Conservation (phyloP, 169 alveolate genomes). For the Plasmodium ovale region DNA sequence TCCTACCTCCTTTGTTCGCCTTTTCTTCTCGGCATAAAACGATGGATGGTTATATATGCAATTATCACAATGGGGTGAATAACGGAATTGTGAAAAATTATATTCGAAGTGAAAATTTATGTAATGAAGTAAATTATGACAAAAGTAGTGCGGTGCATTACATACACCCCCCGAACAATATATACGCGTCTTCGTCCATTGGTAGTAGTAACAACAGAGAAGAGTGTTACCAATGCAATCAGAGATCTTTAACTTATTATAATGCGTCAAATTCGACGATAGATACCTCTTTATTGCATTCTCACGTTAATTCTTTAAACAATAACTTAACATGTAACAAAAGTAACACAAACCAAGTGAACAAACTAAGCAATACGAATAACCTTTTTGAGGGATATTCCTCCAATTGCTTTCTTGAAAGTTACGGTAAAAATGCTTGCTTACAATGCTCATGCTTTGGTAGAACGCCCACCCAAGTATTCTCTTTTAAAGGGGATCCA, state of each 20-base stretch:
- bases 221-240: background rate
- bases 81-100: background rate
- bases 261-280: too few species aligned
- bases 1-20: too few species aligned
- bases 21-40: too few species aligned
- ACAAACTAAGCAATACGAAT: slow-evolving; percentile 15
- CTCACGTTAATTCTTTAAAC: slow-evolving; percentile 11
- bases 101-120: slow-evolving; percentile 10
- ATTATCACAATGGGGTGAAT: background rate
- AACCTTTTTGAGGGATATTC: slow-evolving; percentile 4
- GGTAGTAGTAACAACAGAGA: background rate
- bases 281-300: too few species aligned
- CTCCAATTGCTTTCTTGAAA: slow-evolving; percentile 3
- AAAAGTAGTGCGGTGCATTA: background rate
- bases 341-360: slow-evolving; percentile 16
- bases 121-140: slow-evolving; percentile 18
- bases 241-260: background rate
- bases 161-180: background rate
- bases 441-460: slow-evolving; percentile 39
- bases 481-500: slow-evolving; percentile 4
- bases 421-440: slow-evolving; percentile 20
- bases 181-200: slow-evolving; percentile 1
- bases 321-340: slow-evolving; percentile 1
- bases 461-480: background rate
- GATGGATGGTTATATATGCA: slow-evolving; percentile 19